phyloP scores from a whole-genome alignment of 129 eudicot species.

The Apium graveolens region DNA sequence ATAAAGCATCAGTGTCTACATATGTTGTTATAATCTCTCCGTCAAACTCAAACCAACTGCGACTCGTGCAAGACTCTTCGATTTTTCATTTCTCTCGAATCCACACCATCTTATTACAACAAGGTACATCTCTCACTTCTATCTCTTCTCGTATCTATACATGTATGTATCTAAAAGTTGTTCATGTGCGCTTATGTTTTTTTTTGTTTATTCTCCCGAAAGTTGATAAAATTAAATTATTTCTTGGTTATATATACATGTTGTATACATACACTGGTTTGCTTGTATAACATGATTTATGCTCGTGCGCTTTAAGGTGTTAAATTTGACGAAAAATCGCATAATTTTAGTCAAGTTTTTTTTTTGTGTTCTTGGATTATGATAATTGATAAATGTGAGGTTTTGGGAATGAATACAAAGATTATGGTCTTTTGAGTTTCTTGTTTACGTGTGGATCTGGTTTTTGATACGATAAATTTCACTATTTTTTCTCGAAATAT shows the following conservation, averaged over 20 bases:
- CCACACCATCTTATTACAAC: not conserved
- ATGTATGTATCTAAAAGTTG: not conserved
- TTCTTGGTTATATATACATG: not conserved
- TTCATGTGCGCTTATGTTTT: constrained; percentile 28
- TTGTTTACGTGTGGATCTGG: constrained; percentile 15
- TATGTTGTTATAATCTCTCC: constrained; percentile 11
- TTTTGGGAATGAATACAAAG: constrained; percentile 8
- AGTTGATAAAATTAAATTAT: not conserved
- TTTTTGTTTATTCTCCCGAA: constrained; percentile 22
- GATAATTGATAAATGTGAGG: constrained; percentile 24
- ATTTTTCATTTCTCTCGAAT: constrained; percentile 10
- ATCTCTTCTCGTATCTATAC: not conserved
- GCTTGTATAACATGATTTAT: constrained; percentile 17
- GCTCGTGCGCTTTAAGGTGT: constrained; percentile 11
- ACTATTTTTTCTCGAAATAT: not conserved
- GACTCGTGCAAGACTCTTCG: constrained; percentile 10
- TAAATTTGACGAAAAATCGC: constrained; percentile 40
- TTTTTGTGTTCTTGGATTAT: not conserved
- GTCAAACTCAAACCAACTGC: not conserved
- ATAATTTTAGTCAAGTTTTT: not conserved
- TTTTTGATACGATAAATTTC: not conserved
- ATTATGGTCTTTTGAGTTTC: constrained; percentile 17
- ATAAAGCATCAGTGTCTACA: not conserved
- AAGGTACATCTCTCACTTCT: not conserved
- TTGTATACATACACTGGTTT: not conserved